Conservation (phyloP, 2,329 filamentous ascomycete species). For the Neonectria neomacrospora region DNA sequence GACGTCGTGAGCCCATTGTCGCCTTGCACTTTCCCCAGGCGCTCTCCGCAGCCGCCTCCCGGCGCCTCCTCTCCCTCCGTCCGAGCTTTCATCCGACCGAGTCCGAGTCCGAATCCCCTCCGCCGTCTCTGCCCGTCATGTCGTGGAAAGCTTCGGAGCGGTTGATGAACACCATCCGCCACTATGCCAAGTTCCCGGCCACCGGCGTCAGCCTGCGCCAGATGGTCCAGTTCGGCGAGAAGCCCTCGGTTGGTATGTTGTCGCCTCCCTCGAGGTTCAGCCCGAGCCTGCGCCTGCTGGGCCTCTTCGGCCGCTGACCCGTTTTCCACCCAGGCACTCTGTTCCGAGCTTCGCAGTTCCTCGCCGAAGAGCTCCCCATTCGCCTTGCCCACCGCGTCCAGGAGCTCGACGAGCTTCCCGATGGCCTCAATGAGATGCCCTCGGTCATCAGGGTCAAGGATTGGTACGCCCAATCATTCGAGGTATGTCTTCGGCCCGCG, state of each 20-base stretch:
- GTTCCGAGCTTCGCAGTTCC: constrained; percentile 97
- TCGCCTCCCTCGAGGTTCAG: constrained; percentile 86
- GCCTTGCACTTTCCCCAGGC: constrained; percentile 37
- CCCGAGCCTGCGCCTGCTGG: constrained; percentile 69
- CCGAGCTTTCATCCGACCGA: constrained; percentile 42
- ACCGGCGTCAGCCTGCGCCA: constrained; percentile 96
- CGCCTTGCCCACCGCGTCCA: constrained; percentile 95
- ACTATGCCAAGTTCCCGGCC: constrained; percentile 96
- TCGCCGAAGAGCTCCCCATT: constrained; percentile 97
- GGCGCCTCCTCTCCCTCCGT: constrained; percentile 40
- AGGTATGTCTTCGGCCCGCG: constrained; percentile 67
- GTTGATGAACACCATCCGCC: constrained; percentile 96
- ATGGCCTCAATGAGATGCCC: constrained; percentile 97
- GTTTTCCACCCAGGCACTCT: constrained; percentile 75
- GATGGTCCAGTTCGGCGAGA: constrained; percentile 99
- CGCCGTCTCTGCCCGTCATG: constrained; percentile 64
- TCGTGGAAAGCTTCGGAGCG: constrained; percentile 91
- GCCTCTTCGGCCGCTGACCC: constrained; percentile 69
- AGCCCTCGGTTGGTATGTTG: constrained; percentile 89
- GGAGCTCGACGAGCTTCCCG: constrained; percentile 89
- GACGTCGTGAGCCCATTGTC: constrained; percentile 42
- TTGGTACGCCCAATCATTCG: constrained; percentile 99
- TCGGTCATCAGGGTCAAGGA: constrained; percentile 95
- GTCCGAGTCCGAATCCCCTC: constrained; percentile 33
- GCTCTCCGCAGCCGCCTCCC: constrained; percentile 36